Base-by-base conservation (phyloP, 78 protist genomes). In the Fonticula alba region DNA sequence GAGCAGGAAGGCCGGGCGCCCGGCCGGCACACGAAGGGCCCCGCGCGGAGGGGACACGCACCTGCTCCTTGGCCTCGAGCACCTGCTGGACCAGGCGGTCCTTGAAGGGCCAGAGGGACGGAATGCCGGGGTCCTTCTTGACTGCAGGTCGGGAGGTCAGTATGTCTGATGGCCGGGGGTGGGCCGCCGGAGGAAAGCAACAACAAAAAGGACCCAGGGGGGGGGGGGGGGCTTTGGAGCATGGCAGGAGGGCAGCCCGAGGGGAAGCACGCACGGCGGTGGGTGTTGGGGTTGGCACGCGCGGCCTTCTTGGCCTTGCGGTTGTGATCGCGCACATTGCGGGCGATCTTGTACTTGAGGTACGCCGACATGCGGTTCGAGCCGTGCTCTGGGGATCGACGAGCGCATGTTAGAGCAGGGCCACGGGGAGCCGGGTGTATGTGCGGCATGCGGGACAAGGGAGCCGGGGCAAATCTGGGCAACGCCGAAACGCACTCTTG, bases 91-190 rank as follows among this genome's bases (percentile, higher is more conserved):
- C 58, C 41, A 86, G n/a, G 50, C 86, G 75, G n/a, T 76, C 83
- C 65, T 85, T 85, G 74, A 74, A 82, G 52, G 91, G 91, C 62
- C 73, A 75, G 37, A 82, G 58, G 64, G 83, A 86, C 31, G 95
- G 95, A 17, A 89, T 55, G 51, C 95, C 92, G 20, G 92, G 89
- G 40, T 89, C 95, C 72, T 85, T 84, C 62, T 72, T 80, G 29
- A 51, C 9, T 0, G 15, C 17, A 31, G 38, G 4, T 35, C 0
- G 7, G 33, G 15, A 1, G 35, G 3, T 15, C 54, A 22, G 7
- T 15, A 50, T 15, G 54, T 43, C 13, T 43, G n/a, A 13, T 13
- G 49, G n/a, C 49, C n/a, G 9, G 49, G 49, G 49, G 49, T 13
- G 49, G 9, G n/a, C 49, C 31, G 27, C 54, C 6, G 5, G 27